A percentile compares a stretch with the other conserved stretches of the same genome.
Evolutionary conservation across 192 early-diverging fungal genomes (phyloP).

Genomic region (Chytriomyces hyalinus): DNA sequence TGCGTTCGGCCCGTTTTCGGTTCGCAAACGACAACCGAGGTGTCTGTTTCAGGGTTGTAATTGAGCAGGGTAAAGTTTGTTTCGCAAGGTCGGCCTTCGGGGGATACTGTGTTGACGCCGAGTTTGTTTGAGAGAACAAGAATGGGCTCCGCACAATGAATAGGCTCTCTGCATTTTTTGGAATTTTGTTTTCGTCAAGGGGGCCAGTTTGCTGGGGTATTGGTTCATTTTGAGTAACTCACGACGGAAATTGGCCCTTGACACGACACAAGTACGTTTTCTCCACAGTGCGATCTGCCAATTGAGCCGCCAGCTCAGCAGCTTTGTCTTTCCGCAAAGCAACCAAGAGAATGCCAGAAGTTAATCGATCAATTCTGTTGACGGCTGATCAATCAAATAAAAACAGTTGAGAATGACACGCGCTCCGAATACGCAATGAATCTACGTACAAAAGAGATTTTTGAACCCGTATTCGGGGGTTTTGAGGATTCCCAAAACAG

Average conservation of each 20-base stretch:
- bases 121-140: slow-evolving; percentile 84
- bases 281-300: slow-evolving; percentile 69
- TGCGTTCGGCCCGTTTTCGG: slow-evolving; percentile 94
- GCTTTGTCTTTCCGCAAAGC: slow-evolving; percentile 62
- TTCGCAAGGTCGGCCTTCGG: slow-evolving; percentile 76
- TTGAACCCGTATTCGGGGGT: slow-evolving; percentile 35
- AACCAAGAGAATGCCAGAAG: slow-evolving; percentile 89
- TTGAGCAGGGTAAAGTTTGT: slow-evolving; percentile 76
- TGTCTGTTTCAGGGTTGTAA: slow-evolving; percentile 69
- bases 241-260: slow-evolving; percentile 84
- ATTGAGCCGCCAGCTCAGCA: slow-evolving; percentile 64
- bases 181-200: not conserved
- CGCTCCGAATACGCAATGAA: not conserved
- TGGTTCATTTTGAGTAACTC: slow-evolving; percentile 23
- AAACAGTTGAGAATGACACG: not conserved
- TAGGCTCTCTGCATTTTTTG: slow-evolving; percentile 19
- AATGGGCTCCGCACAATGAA: slow-evolving; percentile 80
- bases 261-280: slow-evolving; percentile 93
- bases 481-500: slow-evolving; percentile 49
- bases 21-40: slow-evolving; percentile 70
- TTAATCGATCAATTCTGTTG: slow-evolving; percentile 92
- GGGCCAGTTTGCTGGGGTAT: not conserved
- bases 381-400: slow-evolving; percentile 55
- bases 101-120: slow-evolving; percentile 83
- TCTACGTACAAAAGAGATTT: slow-evolving; percentile 44